Evolutionary conservation across 257 asterid species (phyloP), one percentile per base, ranked within the genome.

Genomic region (Solanum sejunctum): DNA sequence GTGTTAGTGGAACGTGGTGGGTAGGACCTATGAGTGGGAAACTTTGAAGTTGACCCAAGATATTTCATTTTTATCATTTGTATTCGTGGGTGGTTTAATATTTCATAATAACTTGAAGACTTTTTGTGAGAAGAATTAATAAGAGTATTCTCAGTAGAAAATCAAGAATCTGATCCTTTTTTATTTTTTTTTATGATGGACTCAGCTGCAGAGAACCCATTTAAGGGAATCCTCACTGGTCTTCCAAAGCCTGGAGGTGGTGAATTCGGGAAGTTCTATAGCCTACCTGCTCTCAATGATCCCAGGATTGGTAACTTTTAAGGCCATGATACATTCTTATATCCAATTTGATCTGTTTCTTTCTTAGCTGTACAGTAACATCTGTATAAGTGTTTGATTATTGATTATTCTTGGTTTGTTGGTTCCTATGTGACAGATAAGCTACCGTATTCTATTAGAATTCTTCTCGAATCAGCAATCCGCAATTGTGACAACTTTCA

Each of bases 401-500:
- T 75, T 75, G 60, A 61, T 41, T 28, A 17, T 55, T 47, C 41
- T n/a, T 81, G 85, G 45, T 13, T 20, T 52, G 7, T 60, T 51
- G 78, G 64, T 84, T n/a, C 43, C 47, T 86, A 70, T 61, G 64
- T 84, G 64, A 57, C 96, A 96, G 99, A 94, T 88, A 96, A 96
- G 88, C 93, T 96, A 52, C 99, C 99, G 11, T 96, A 93, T 88
- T 96, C 98, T 75, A 94, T 96, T 73, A 92, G 94, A 86, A 96
- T 96, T 73, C 98, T 96, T 86, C 94, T 94, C 4, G 99, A 96
- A 84, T 96, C 99, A 17, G 98, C 99, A 3, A 94, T 96, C 45
- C 99, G 98, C 85, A 96, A 96, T 80, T 96, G 99, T 87, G 99
- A 96, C 55, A 94, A 93, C 57, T 96, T 96, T 90, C 99, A 96